These are phyloP conservation scores for Penicillium soppii DNA, from an alignment of 495 filamentous ascomycete species.

Conservation along the genomic window DNA sequence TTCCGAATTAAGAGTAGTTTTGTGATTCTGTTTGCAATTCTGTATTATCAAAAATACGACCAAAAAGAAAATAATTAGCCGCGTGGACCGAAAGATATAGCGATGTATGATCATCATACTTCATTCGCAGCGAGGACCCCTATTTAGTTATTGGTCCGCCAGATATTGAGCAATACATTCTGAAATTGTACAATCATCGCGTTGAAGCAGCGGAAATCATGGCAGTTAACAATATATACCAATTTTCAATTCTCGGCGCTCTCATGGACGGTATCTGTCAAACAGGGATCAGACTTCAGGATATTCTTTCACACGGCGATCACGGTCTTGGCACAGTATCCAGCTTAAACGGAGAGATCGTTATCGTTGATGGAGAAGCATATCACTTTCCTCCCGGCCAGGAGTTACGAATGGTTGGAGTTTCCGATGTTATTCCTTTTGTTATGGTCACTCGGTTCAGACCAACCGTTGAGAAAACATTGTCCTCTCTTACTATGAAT, in stretches of 20 bases:
- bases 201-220: neutral
- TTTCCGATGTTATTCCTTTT: neutral
- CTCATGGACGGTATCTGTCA: constrained; percentile 52
- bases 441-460: neutral
- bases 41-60: too few species aligned
- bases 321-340: constrained; percentile 54
- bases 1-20: too few species aligned
- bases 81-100: too few species aligned
- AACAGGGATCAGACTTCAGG: constrained; percentile 33
- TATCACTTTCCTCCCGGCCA: constrained; percentile 35
- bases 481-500: neutral
- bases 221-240: constrained; percentile 43
- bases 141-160: too few species aligned
- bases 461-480: neutral
- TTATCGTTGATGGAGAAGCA: constrained; percentile 44
- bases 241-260: constrained; percentile 50
- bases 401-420: neutral
- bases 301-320: constrained; percentile 42
- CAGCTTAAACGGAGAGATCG: constrained; percentile 51
- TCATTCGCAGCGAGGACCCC: too few species aligned
- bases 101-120: too few species aligned
- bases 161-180: neutral
- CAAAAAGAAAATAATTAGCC: too few species aligned
- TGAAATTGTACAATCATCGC: neutral
- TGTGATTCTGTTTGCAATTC: too few species aligned